A percentile compares a stretch with the other conserved stretches of the same genome.
Conservation (phyloP, 257 asterid species). For the Voacanga thouarsii region DNA sequence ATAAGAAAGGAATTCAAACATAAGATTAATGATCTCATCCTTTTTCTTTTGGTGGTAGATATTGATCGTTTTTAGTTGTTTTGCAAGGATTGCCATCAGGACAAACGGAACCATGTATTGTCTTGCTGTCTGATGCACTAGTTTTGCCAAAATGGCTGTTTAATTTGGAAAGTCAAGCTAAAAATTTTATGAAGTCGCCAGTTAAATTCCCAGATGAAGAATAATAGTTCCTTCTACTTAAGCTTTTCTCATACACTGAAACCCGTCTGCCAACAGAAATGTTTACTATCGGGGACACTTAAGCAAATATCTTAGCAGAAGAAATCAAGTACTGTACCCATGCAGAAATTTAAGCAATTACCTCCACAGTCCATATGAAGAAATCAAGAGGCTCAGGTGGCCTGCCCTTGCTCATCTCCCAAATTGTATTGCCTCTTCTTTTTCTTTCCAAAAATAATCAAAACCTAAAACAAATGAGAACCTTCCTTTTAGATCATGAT, state of each 20-base stretch:
- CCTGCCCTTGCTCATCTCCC: conserved; percentile 18
- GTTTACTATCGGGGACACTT: background rate
- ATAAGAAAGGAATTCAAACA: conserved; percentile 15
- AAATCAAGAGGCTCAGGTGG: conserved; percentile 41
- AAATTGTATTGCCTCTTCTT: background rate
- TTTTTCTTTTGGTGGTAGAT: background rate
- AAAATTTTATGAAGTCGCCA: background rate
- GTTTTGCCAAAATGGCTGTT: background rate
- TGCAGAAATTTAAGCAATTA: background rate
- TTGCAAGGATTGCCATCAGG: background rate
- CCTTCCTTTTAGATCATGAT: background rate
- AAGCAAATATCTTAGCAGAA: background rate
- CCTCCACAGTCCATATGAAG: conserved; percentile 42
- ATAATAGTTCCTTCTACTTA: background rate
- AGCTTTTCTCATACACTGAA: background rate
- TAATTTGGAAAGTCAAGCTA: background rate
- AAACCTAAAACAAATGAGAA: background rate
- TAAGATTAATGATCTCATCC: background rate
- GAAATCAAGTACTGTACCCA: background rate
- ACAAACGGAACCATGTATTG: background rate
- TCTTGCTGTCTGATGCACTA: background rate
- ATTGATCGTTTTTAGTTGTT: background rate
- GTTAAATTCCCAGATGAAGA: background rate
- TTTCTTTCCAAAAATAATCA: background rate
- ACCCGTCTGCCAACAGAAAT: background rate